phyloP scores from a whole-genome alignment of 805 yeast species.

The Barnettozyma populi region DNA sequence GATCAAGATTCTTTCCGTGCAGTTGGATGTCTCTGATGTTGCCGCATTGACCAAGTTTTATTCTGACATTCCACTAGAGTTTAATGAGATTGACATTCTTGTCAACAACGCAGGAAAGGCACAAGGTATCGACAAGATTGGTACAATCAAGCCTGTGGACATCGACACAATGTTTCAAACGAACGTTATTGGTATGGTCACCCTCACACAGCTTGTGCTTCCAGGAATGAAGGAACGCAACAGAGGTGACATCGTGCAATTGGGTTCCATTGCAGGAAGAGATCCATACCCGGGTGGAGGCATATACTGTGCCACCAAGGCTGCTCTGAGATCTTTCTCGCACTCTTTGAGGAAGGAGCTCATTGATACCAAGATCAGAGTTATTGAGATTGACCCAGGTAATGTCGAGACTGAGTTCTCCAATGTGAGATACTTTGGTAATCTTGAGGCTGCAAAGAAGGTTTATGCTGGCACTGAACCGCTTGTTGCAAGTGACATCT shows the following conservation, averaged over 20 bases:
- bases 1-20: slow-evolving; percentile 39
- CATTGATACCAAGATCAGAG: slow-evolving; percentile 60
- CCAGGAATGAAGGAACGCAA: slow-evolving; percentile 66
- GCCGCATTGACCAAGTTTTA: slow-evolving; percentile 49
- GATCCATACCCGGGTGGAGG: slow-evolving; percentile 79
- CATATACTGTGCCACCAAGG: slow-evolving; percentile 72
- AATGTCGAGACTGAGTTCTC: slow-evolving; percentile 67
- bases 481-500: slow-evolving; percentile 51
- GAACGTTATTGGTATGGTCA: slow-evolving; percentile 81
- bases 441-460: slow-evolving; percentile 43
- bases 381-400: slow-evolving; percentile 64
- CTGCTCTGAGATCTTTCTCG: slow-evolving; percentile 68
- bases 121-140: slow-evolving; percentile 72
- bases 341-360: slow-evolving; percentile 70
- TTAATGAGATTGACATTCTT: slow-evolving; percentile 57
- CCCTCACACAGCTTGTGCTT: slow-evolving; percentile 73
- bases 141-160: slow-evolving; percentile 59
- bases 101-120: slow-evolving; percentile 79
- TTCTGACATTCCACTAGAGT: slow-evolving; percentile 47
- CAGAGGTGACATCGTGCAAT: slow-evolving; percentile 65
- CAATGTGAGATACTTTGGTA: slow-evolving; percentile 54
- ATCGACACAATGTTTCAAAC: slow-evolving; percentile 77
- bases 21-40: slow-evolving; percentile 54
- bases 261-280: slow-evolving; percentile 80
- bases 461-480: slow-evolving; percentile 56